These are phyloP conservation scores for Crithidia thermophila DNA, from an alignment of 208 protist species.

Conservation along the genomic window DNA sequence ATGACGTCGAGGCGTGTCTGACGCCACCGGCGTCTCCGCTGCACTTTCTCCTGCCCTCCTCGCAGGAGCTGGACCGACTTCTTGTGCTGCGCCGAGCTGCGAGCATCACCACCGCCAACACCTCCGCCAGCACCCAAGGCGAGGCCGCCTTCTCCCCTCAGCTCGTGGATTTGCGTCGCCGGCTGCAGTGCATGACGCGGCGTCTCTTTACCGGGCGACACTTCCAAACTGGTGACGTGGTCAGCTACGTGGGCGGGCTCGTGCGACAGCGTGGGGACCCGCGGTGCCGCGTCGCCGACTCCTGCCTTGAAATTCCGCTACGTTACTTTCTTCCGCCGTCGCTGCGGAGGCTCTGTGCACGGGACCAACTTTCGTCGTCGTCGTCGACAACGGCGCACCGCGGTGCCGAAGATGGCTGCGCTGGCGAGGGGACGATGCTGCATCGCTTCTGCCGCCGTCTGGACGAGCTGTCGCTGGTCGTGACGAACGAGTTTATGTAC, in stretches of 20 bases:
- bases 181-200: constrained; percentile 49
- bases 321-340: constrained; percentile 51
- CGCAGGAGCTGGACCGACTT: constrained; percentile 40
- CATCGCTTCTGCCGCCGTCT: constrained; percentile 47
- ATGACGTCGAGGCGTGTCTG: not conserved
- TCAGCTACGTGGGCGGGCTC: constrained; percentile 75
- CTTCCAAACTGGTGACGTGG: constrained; percentile 73
- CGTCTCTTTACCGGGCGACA: constrained; percentile 73
- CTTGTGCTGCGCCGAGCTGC: constrained; percentile 16
- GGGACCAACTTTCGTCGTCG: too few species aligned
- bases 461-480: constrained; percentile 58
- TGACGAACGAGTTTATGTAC: constrained; percentile 92
- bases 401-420: not conserved
- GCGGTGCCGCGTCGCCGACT: constrained; percentile 58
- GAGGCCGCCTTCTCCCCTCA: constrained; percentile 19
- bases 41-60: constrained; percentile 8
- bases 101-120: not conserved
- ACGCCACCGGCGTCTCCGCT: constrained; percentile 13
- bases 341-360: constrained; percentile 22
- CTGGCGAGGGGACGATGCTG: not conserved
- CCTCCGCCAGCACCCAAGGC: not conserved
- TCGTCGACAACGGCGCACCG: not conserved
- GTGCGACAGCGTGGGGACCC: constrained; percentile 38
- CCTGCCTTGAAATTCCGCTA: constrained; percentile 75
- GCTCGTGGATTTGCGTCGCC: constrained; percentile 21